Base-by-base conservation (phyloP, 441 rosid genomes). In the Geranium incanum region DNA sequence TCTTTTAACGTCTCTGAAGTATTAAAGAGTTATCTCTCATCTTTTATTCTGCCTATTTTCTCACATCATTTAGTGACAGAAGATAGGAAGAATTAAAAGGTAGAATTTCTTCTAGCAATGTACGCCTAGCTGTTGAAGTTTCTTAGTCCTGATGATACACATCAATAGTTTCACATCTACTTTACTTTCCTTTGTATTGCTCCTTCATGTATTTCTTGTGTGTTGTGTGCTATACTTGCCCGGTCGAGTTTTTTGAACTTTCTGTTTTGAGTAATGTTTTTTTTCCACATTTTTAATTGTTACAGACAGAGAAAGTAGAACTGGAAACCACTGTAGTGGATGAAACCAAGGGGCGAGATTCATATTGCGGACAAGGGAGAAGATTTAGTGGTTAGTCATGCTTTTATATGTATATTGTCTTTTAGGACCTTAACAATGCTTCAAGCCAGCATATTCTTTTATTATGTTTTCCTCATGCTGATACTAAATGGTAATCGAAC, bases 291-390 rank as follows among this genome's bases (percentile, higher is more conserved):
- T 12, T 28, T 48, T 13, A 71, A 66, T 64, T 57, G 77, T 84
- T 85, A 70, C 80, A 93, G 98, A 88, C 98, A 67, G 98, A 93
- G 83, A 93, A 91, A 83, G 96, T 93, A 75, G 98, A 93, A 81
- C 82, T 94, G 86, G 97, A 94, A 81, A 91, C 92, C 71, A 94
- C 97, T 4, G 97, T 94, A 21, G 97, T 94, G 79, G 97, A 89
- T 73, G 98, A 91, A 86, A 91, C 94, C 85, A 78, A 86, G 89
- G 64, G 28, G 12, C 64, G 64, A 3, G 64, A 59, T 59, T 59
- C 64, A 59, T 59, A 8, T 8, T 59, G 64, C 11, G 75, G 96
- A 85, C 80, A 82, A 57, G 74, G 64, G 64, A 59, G 64, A 59
- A 59, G 64, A 59, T 59, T 59, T 59, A 59, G 64, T 59, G 64